Percentiles rank a stretch among this genome's conserved stretches.
Conservation (phyloP, 2,329 filamentous ascomycete species). For the Dactylellina parvicollis region DNA sequence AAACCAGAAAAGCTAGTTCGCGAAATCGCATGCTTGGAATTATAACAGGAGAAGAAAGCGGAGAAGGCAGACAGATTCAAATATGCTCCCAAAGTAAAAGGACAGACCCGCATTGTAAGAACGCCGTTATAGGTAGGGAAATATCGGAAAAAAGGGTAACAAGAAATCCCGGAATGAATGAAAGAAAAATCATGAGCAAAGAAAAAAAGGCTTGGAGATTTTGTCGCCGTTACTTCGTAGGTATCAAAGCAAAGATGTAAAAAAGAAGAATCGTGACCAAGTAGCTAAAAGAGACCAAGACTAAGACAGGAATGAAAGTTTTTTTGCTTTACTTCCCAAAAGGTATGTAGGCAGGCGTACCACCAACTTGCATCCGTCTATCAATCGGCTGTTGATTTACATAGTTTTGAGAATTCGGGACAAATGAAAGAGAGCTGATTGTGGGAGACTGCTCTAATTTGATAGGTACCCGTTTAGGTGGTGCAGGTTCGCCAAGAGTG, state of each 20-base stretch:
- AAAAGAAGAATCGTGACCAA: constrained; percentile 23
- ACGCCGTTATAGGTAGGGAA: constrained; percentile 35
- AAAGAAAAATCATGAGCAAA: constrained; percentile 23
- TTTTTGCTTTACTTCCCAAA: constrained; percentile 39
- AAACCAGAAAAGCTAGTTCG: not conserved
- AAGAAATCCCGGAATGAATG: not conserved
- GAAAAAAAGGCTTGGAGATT: constrained; percentile 18
- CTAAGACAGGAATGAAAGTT: not conserved
- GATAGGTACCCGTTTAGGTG: constrained; percentile 44
- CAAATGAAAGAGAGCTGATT: constrained; percentile 45
- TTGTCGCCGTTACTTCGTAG: constrained; percentile 42
- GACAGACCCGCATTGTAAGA: constrained; percentile 10
- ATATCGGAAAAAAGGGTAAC: not conserved
- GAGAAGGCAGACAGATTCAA: not conserved
- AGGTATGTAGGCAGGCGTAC: constrained; percentile 29
- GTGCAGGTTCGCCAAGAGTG: constrained; percentile 18
- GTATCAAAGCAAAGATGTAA: constrained; percentile 13
- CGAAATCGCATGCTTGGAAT: constrained; percentile 17
- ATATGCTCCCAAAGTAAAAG: constrained; percentile 21
- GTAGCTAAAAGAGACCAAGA: not conserved
- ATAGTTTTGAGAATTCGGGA: constrained; percentile 30
- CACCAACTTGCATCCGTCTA: constrained; percentile 50
- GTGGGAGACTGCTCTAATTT: constrained; percentile 51
- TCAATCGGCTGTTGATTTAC: constrained; percentile 37
- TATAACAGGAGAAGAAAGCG: constrained; percentile 7